These are phyloP conservation scores for Parastagonospora nodorum DNA, from an alignment of 2,329 filamentous ascomycete genomes.

Conservation along the genomic window DNA sequence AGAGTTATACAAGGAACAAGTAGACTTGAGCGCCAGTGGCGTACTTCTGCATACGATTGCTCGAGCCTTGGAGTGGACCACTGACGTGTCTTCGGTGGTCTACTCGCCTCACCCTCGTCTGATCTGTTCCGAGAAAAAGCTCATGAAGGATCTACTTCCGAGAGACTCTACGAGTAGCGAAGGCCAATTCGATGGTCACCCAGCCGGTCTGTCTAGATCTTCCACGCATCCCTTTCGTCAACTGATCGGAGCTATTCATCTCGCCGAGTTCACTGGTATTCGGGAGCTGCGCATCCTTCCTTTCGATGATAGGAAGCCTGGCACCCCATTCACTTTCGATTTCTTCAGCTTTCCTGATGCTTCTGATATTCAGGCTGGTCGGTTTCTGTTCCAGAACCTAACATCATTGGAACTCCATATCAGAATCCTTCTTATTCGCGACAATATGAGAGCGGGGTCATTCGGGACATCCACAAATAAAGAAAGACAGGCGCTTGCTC, in stretches of 20 bases:
- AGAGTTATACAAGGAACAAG: conserved; percentile 31
- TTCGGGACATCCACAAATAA: neutral
- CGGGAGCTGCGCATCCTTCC: conserved; percentile 21
- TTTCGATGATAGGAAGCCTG: neutral
- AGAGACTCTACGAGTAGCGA: neutral
- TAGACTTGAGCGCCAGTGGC: conserved; percentile 26
- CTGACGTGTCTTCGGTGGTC: conserved; percentile 28
- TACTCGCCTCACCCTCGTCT: conserved; percentile 30
- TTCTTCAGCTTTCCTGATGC: conserved; percentile 23
- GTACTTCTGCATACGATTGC: conserved; percentile 31
- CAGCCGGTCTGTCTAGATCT: neutral
- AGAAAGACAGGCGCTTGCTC: conserved; percentile 10
- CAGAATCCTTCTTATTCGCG: neutral
- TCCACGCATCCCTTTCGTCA: conserved; percentile 30
- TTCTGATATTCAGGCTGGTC: conserved; percentile 21
- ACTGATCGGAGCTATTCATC: conserved; percentile 31
- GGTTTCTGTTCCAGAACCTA: conserved; percentile 26
- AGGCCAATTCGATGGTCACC: neutral
- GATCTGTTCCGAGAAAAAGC: conserved; percentile 25
- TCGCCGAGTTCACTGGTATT: conserved; percentile 25
- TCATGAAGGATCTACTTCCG: conserved; percentile 28
- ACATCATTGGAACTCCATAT: conserved; percentile 24
- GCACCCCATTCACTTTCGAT: conserved; percentile 19
- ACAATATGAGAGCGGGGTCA: neutral
- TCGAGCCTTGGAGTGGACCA: conserved; percentile 27